phyloP scores from a whole-genome alignment of 1,284 basidiomycete species.

The Porodaedalea pini region DNA sequence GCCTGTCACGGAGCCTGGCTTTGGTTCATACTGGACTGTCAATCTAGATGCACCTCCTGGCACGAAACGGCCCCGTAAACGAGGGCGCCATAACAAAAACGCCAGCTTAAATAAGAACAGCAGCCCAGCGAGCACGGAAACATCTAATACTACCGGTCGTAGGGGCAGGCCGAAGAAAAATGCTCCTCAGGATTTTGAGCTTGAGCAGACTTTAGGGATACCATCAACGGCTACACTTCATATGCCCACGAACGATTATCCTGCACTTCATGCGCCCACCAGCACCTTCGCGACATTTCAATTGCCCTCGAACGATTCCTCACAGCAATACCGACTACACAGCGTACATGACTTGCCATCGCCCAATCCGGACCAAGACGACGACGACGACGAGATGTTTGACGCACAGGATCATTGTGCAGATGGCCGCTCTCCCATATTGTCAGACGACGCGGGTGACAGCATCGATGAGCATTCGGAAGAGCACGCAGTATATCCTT shows the following conservation, averaged over 20 bases:
- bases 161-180: slow-evolving; percentile 44
- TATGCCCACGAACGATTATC: not conserved
- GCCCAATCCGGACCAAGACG: not conserved
- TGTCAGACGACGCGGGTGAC: slow-evolving; percentile 7
- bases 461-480: slow-evolving; percentile 9
- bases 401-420: not conserved
- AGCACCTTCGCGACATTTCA: slow-evolving; percentile 8
- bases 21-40: slow-evolving; percentile 82
- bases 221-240: slow-evolving; percentile 13
- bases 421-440: not conserved
- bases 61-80: slow-evolving; percentile 75
- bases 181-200: slow-evolving; percentile 11
- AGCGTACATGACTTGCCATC: slow-evolving; percentile 2
- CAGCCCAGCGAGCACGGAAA: slow-evolving; percentile 24
- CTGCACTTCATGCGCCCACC: not conserved
- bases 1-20: slow-evolving; percentile 76
- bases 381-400: slow-evolving; percentile 8
- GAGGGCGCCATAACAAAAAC: slow-evolving; percentile 57
- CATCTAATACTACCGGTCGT: slow-evolving; percentile 27
- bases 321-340: slow-evolving; percentile 12
- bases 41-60: slow-evolving; percentile 75
- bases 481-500: not conserved
- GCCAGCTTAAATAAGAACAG: slow-evolving; percentile 27
- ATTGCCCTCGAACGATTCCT: not conserved
- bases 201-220: not conserved